Conservation (phyloP, 306 rosid species). For the Purshia tridentata region DNA sequence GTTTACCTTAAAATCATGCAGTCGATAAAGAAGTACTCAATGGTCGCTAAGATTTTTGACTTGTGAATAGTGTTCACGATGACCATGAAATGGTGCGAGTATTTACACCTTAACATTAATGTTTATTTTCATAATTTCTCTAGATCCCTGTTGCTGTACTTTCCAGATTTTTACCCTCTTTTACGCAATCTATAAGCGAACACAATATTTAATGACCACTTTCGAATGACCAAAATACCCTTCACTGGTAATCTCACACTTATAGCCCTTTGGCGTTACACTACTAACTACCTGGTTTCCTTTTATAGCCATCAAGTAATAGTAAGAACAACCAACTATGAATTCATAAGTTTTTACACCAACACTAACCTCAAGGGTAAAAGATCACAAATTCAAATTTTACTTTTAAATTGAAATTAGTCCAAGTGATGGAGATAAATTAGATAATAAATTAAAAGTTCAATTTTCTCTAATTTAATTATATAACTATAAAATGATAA, state of each 20-base stretch:
- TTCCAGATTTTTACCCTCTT: slow-evolving; percentile 33
- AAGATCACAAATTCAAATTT: too few relatives aligned
- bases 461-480: too few relatives aligned
- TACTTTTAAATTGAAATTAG: too few relatives aligned
- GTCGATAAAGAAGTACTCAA: background rate
- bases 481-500: too few relatives aligned
- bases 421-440: too few relatives aligned
- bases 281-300: too few relatives aligned
- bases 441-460: too few relatives aligned
- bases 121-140: background rate
- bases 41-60: background rate
- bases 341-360: too few relatives aligned
- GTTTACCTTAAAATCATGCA: too few relatives aligned
- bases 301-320: too few relatives aligned
- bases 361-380: too few relatives aligned
- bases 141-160: slow-evolving; percentile 35
- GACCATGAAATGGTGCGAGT: background rate
- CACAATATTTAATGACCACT: slow-evolving; percentile 29
- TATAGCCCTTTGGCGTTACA: background rate
- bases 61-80: background rate
- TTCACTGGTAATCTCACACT: background rate
- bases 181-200: slow-evolving; percentile 39
- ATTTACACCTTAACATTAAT: background rate
- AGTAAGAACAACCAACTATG: too few relatives aligned
- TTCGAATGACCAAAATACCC: slow-evolving; percentile 14